phyloP scores from a whole-genome alignment of 345 rosid species.

The Rhodomyrtus tomentosa region DNA sequence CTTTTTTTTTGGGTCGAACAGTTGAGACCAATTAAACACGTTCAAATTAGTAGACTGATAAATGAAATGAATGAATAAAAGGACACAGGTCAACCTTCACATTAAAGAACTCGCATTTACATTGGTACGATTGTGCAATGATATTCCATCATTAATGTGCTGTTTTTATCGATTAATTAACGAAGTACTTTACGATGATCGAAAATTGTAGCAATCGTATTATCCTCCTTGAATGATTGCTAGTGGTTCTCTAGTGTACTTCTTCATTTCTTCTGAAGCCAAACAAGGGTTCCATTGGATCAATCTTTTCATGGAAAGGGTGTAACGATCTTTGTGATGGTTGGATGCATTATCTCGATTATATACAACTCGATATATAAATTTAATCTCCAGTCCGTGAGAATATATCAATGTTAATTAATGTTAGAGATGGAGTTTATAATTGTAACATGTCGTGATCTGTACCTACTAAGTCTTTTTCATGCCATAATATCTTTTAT shows the following conservation, averaged over 20 bases:
- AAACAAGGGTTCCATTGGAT: neutral
- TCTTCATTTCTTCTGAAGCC: neutral
- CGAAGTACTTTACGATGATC: neutral
- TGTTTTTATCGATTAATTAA: neutral
- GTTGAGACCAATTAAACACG: neutral
- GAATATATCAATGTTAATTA: neutral
- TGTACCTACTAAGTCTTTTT: neutral
- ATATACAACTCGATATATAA: neutral
- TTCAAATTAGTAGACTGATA: neutral
- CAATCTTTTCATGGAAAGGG: neutral
- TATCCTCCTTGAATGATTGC: neutral
- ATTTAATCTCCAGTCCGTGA: neutral
- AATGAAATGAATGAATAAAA: neutral
- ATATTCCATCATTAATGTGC: neutral
- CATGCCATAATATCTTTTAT: neutral
- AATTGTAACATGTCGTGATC: neutral
- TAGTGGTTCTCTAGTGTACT: neutral
- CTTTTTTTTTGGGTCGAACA: too few relatives aligned
- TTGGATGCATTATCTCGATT: neutral
- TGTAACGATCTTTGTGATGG: neutral
- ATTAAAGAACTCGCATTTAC: neutral
- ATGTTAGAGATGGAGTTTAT: neutral
- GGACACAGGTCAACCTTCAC: neutral
- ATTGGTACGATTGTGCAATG: neutral
- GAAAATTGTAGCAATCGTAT: neutral